These are phyloP conservation scores for Sporothrix protearum DNA, from an alignment of 2,329 filamentous ascomycete genomes.

Conservation along the genomic window DNA sequence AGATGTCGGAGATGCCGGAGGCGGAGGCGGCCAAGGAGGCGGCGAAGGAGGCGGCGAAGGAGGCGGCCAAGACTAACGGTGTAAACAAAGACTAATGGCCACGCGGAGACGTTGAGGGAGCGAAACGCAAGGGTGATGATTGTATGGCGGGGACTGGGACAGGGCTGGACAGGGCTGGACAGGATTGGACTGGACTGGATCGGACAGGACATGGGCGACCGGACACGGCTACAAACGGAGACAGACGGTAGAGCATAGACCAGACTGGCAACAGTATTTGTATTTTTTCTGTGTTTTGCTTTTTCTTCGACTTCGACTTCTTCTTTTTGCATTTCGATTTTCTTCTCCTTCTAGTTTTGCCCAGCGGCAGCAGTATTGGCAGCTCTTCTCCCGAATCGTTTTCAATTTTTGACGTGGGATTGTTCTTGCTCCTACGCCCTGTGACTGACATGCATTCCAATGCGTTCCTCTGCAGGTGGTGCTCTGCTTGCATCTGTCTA, in stretches of 20 bases:
- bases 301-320: background rate
- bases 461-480: no score
- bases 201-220: background rate
- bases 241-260: background rate
- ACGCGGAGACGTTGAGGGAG: background rate
- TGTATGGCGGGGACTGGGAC: background rate
- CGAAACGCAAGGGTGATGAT: background rate
- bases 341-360: background rate
- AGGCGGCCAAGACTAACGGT: no score
- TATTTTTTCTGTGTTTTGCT: background rate
- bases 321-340: background rate
- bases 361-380: background rate
- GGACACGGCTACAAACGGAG: background rate
- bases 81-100: no score
- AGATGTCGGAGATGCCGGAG: no score
- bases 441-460: no score
- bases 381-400: no score
- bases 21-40: background rate
- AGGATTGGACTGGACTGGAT: background rate
- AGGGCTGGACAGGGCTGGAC: background rate
- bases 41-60: no score
- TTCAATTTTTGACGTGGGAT: no score
- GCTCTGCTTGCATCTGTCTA: no score
- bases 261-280: conserved; percentile 11
- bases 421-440: no score